A percentile compares a stretch with the other conserved stretches of the same genome.
Evolutionary conservation across 139 green algal genomes (phyloP).

Genomic region (Chlorella sp.): DNA sequence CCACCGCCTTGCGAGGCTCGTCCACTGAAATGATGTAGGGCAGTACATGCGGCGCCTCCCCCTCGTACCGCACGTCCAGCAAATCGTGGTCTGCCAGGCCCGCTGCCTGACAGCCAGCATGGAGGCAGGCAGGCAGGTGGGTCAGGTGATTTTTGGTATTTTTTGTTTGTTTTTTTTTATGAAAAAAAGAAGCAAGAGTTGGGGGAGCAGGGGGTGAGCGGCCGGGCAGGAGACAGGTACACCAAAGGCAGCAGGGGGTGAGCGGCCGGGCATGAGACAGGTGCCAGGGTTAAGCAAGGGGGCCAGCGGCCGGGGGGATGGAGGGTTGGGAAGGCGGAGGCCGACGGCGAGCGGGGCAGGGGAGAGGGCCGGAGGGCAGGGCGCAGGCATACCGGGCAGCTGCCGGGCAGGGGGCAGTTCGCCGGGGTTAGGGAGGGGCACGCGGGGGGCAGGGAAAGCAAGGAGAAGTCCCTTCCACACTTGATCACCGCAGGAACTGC

Average conservation of each 20-base stretch:
- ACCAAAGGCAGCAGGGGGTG: background rate
- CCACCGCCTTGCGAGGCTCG: slow-evolving; percentile 39
- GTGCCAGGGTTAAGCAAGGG: too few species aligned
- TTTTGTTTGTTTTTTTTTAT: too few species aligned
- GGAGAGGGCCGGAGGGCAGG: background rate
- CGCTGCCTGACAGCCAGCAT: slow-evolving; percentile 41
- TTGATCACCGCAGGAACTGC: too few species aligned
- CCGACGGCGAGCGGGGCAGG: background rate
- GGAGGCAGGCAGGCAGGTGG: too few species aligned
- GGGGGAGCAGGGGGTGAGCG: background rate
- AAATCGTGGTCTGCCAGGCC: slow-evolving; percentile 50
- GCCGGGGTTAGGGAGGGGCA: too few species aligned
- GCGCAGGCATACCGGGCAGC: background rate
- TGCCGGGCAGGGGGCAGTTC: too few species aligned
- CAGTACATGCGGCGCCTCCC: slow-evolving; percentile 50
- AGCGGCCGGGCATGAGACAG: background rate
- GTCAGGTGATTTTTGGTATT: too few species aligned
- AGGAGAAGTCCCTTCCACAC: too few species aligned
- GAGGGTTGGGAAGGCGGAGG: background rate
- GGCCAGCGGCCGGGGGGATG: background rate
- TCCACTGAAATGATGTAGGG: slow-evolving; percentile 75
- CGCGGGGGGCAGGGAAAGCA: too few species aligned
- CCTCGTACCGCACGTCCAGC: slow-evolving; percentile 50
- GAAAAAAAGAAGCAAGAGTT: background rate
- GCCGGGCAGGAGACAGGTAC: too few species aligned